These are phyloP conservation scores for Euphrasia confusa DNA, from an alignment of 257 asterid species.

Conservation along the genomic window DNA sequence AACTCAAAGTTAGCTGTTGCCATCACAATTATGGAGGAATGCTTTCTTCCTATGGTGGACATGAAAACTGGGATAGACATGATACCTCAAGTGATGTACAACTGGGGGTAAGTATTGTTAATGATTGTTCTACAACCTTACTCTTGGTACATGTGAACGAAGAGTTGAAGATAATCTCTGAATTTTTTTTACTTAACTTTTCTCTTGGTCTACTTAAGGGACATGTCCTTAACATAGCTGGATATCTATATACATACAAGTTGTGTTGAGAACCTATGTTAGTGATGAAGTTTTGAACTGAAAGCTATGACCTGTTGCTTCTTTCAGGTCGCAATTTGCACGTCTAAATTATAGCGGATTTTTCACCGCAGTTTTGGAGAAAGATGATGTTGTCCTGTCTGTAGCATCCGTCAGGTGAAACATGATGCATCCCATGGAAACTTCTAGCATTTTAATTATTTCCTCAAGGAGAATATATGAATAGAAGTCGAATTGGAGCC, in stretches of 20 bases:
- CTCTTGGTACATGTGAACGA: constrained; percentile 20
- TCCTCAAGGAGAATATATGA: neutral
- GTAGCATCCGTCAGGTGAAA: constrained; percentile 91
- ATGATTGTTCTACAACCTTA: neutral
- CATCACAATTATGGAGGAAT: constrained; percentile 91
- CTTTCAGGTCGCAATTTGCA: constrained; percentile 51
- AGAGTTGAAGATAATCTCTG: constrained; percentile 15
- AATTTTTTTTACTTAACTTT: neutral
- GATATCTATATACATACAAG: neutral
- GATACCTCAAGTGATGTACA: constrained; percentile 96
- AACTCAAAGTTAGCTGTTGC: constrained; percentile 96
- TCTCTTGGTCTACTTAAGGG: neutral
- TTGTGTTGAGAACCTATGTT: neutral
- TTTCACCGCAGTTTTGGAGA: constrained; percentile 79
- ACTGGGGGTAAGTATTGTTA: constrained; percentile 74
- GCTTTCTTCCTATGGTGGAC: constrained; percentile 98
- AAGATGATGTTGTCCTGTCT: constrained; percentile 65
- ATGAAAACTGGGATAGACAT: constrained; percentile 88
- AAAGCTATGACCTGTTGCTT: constrained; percentile 26
- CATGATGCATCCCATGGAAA: neutral
- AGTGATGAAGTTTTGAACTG: constrained; percentile 22
- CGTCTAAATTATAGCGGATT: constrained; percentile 85
- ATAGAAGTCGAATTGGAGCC: neutral
- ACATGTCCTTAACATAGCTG: constrained; percentile 7
- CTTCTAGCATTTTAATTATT: constrained; percentile 8